These are phyloP conservation scores for Morella rubra DNA, from an alignment of 306 rosid species.

Conservation along the genomic window DNA sequence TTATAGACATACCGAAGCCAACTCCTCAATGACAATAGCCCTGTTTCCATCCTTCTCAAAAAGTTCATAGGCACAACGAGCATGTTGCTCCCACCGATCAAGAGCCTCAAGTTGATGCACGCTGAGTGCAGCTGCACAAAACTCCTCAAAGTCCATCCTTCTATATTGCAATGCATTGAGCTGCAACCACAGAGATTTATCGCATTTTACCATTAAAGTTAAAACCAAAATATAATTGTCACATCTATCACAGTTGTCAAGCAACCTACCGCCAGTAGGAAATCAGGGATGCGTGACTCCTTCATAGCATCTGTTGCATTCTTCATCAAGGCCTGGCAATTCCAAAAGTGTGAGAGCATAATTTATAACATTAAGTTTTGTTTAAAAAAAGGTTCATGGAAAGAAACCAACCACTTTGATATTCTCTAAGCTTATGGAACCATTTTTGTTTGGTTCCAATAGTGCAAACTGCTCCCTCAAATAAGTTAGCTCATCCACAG, in stretches of 20 bases:
- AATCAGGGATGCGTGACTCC: slow-evolving; percentile 73
- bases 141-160: slow-evolving; percentile 92
- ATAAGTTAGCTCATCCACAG: slow-evolving; percentile 59
- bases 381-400: slow-evolving; percentile 13
- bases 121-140: slow-evolving; percentile 77
- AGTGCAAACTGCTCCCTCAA: slow-evolving; percentile 72
- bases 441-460: slow-evolving; percentile 77
- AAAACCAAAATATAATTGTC: neutral
- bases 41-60: slow-evolving; percentile 86
- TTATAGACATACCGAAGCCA: slow-evolving; percentile 74
- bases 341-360: slow-evolving; percentile 30
- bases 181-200: slow-evolving; percentile 46
- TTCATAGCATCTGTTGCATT: slow-evolving; percentile 91
- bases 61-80: slow-evolving; percentile 75
- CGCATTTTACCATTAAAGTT: slow-evolving; percentile 12
- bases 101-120: slow-evolving; percentile 87
- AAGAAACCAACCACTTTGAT: slow-evolving; percentile 74
- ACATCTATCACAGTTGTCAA: slow-evolving; percentile 3
- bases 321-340: slow-evolving; percentile 70
- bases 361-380: slow-evolving; percentile 18
- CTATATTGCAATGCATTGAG: slow-evolving; percentile 79
- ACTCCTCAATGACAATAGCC: slow-evolving; percentile 82
- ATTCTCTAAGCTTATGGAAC: slow-evolving; percentile 75
- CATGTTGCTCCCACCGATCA: slow-evolving; percentile 87
- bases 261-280: slow-evolving; percentile 67